These are phyloP conservation scores for Schizosaccharomyces osmophilus DNA, from an alignment of 805 yeast species.

Conservation along the genomic window DNA sequence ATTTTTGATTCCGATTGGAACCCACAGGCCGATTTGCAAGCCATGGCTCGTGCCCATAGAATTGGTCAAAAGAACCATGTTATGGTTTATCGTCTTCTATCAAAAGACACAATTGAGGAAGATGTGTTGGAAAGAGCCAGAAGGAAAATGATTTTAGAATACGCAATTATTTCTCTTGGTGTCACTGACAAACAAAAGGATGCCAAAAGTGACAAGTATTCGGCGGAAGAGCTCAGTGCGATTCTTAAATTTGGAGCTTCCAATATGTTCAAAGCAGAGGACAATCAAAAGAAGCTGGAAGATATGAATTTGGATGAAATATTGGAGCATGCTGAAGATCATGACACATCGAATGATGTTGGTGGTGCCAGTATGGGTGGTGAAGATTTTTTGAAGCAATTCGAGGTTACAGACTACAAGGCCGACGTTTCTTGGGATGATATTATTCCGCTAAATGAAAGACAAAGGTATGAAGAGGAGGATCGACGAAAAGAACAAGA, in stretches of 20 bases:
- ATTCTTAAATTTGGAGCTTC: constrained; percentile 96
- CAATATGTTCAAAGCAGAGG: constrained; percentile 86
- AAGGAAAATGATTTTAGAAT: constrained; percentile 92
- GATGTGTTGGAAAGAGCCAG: constrained; percentile 91
- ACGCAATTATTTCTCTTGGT: constrained; percentile 90
- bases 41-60: constrained; percentile 98
- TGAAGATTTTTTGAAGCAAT: constrained; percentile 87
- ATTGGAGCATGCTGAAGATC: constrained; percentile 89
- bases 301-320: constrained; percentile 89
- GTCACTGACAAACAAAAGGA: constrained; percentile 48
- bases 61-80: constrained; percentile 98
- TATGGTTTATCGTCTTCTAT: constrained; percentile 89
- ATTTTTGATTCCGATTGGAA: constrained; percentile 98
- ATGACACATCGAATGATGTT: constrained; percentile 79
- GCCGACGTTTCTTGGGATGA: constrained; percentile 94
- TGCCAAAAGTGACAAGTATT: constrained; percentile 36
- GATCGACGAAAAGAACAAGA: constrained; percentile 23
- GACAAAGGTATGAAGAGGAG: constrained; percentile 68
- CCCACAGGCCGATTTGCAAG: constrained; percentile 96
- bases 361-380: constrained; percentile 97
- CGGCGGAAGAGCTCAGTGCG: constrained; percentile 65
- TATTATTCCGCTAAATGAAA: constrained; percentile 85
- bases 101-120: constrained; percentile 94
- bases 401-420: constrained; percentile 94
- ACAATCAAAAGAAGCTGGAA: constrained; percentile 86